Conservation (phyloP, 768 basidiomycete species). For the Mycena vitilis region DNA sequence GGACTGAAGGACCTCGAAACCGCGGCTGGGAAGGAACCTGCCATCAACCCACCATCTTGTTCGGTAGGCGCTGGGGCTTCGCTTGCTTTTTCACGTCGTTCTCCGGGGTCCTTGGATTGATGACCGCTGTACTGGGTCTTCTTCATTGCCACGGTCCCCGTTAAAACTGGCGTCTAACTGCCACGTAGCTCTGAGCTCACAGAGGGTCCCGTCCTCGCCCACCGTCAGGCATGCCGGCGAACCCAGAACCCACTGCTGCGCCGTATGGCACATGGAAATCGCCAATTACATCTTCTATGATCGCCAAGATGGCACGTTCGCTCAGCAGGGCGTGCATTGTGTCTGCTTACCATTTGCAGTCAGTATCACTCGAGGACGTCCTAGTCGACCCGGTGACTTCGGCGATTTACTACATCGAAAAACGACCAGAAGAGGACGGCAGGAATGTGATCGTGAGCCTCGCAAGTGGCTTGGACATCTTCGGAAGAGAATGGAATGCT, state of each 20-base stretch:
- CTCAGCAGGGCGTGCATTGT: not conserved
- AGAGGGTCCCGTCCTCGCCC: too few species aligned
- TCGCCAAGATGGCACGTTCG: conserved; percentile 41
- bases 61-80: too few species aligned
- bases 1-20: too few species aligned
- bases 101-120: too few species aligned
- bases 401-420: conserved; percentile 59
- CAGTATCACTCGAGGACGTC: conserved; percentile 41
- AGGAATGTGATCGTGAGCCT: conserved; percentile 60
- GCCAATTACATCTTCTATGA: conserved; percentile 46
- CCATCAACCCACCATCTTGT: too few species aligned
- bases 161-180: too few species aligned
- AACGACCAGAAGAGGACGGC: conserved; percentile 39
- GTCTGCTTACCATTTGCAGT: conserved; percentile 2
- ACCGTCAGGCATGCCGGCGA: not conserved
- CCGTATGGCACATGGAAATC: conserved; percentile 53
- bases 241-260: conserved; percentile 22
- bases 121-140: too few species aligned
- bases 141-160: too few species aligned
- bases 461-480: conserved; percentile 50
- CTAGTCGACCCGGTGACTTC: conserved; percentile 54
- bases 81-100: too few species aligned
- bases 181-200: too few species aligned
- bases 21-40: too few species aligned
- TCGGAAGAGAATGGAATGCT: conserved; percentile 59